Percentiles rank a stretch among this genome's conserved stretches.
phyloP scores from a whole-genome alignment of 2,329 filamentous ascomycete species.

The Aspergillus brasiliensis region DNA sequence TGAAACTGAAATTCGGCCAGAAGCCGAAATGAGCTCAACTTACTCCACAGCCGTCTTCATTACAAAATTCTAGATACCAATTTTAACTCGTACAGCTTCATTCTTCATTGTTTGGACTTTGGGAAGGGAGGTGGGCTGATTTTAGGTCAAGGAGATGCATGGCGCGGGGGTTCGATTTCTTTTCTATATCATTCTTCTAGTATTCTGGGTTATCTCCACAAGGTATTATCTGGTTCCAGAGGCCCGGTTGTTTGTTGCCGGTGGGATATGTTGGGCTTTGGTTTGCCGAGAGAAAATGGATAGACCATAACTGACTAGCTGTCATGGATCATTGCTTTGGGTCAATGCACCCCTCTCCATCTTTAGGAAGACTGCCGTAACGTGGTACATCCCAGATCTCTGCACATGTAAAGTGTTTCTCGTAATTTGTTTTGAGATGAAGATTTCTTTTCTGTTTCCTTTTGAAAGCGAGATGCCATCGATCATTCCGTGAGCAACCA shows the following conservation, averaged over 20 bases:
- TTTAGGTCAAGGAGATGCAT: slow-evolving; percentile 19
- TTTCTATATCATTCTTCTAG: slow-evolving; percentile 4
- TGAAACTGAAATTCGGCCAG: slow-evolving; percentile 45
- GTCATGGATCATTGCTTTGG: slow-evolving; percentile 1
- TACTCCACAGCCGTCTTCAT: not conserved
- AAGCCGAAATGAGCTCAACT: slow-evolving; percentile 30
- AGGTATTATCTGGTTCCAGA: not conserved
- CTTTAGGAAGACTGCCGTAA: not conserved
- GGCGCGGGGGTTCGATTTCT: slow-evolving; percentile 20
- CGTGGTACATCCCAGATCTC: not conserved
- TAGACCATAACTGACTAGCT: not conserved
- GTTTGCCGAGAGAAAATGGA: not conserved
- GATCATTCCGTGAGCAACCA: slow-evolving; percentile 38
- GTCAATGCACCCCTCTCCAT: slow-evolving; percentile 1
- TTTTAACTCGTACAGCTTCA: slow-evolving; percentile 3
- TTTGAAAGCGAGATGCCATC: slow-evolving; percentile 26
- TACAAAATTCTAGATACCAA: slow-evolving; percentile 8
- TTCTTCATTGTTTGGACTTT: slow-evolving; percentile 13
- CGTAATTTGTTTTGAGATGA: slow-evolving; percentile 12
- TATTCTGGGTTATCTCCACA: slow-evolving; percentile 10
- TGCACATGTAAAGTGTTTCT: not conserved
- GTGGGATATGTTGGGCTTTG: not conserved
- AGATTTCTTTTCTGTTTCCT: slow-evolving; percentile 3
- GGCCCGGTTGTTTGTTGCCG: not conserved
- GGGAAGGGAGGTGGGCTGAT: slow-evolving; percentile 8